These are phyloP conservation scores for Heliophila coronopifolia DNA, from an alignment of 441 rosid species.

Conservation along the genomic window DNA sequence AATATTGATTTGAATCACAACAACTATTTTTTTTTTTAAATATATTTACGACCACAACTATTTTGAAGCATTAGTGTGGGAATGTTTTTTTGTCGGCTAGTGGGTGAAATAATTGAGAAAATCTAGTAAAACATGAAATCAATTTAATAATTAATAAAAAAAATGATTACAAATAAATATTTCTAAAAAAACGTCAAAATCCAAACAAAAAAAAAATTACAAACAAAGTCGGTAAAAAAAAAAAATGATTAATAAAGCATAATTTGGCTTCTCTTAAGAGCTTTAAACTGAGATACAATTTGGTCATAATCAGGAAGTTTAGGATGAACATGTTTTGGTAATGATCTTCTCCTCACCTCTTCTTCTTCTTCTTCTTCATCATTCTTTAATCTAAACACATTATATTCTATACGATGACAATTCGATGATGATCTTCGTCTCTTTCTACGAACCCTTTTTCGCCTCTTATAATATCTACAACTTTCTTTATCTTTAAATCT, in stretches of 20 bases:
- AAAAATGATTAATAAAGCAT: slow-evolving; percentile 9
- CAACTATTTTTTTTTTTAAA: no score
- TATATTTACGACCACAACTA: no score
- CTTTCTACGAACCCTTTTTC: slow-evolving; percentile 4
- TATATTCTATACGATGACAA: slow-evolving; percentile 25
- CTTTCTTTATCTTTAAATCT: slow-evolving; percentile 32
- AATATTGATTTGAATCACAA: no score
- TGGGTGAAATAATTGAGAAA: no score
- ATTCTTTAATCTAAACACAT: slow-evolving; percentile 29
- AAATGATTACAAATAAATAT: no score
- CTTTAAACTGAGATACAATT: slow-evolving; percentile 58
- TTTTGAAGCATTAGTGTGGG: no score
- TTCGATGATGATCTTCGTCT: slow-evolving; percentile 13
- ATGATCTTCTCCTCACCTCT: slow-evolving; percentile 16
- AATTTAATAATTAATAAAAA: no score
- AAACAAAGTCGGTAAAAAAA: neutral
- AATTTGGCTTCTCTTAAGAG: slow-evolving; percentile 40
- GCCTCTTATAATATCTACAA: slow-evolving; percentile 35
- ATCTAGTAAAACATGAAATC: no score
- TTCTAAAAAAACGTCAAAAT: no score
- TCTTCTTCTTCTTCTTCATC: slow-evolving; percentile 21
- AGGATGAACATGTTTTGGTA: slow-evolving; percentile 68
- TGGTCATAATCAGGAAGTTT: slow-evolving; percentile 87
- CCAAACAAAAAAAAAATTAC: no score
- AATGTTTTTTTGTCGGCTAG: no score